Evolutionary conservation across 2,329 filamentous ascomycete species (phyloP), one percentile per base, ranked within the genome.

Genomic region (Paraconiothyrium brasiliense): DNA sequence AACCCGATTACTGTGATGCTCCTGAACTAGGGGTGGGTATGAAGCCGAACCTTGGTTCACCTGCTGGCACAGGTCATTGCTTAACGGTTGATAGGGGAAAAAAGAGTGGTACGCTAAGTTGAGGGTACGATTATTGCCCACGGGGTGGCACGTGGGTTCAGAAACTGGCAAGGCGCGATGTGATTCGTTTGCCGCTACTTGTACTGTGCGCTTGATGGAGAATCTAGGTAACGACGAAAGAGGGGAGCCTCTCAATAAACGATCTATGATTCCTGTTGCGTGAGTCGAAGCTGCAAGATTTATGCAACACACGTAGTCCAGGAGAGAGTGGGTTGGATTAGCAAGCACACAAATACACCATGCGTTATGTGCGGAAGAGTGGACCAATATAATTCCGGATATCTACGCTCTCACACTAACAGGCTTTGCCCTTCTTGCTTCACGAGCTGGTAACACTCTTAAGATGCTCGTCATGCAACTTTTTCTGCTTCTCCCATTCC

Each of bases 401-500:
- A 54, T 54, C 51, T 54, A 39, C 10, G 51, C 51, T 30, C 24
- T 22, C 37, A 13, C 41, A 22, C 37, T 32, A 49, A 2, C 5
- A 49, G 16, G 46, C 8, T 30, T 22, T 43, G 22, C 34, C 14
- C 10, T 13, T 24, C n/a, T 11, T 43, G 13, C 32, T 22, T 54
- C 30, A 56, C 24, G 60, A 51, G n/a, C 54, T 46, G 20, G 57
- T 61, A 20, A 57, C 58, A 47, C 66, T 61, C 59, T 71, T 73
- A 24, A 71, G 24, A 58, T 71, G 62, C 65, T 78, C 75, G 27
- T 94, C 90, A 76, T 94, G 90, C 61, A 87, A 78, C 85, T 94
- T 96, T 84, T 93, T 95, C 82, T 97, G 94, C 76, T 85, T 89
- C 70, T 96, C 91, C 92, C 92, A 97, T 59, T 93, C 90, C 84